phyloP scores from a whole-genome alignment of 2,329 filamentous ascomycete species.

The Calcarisporium arbuscula region DNA sequence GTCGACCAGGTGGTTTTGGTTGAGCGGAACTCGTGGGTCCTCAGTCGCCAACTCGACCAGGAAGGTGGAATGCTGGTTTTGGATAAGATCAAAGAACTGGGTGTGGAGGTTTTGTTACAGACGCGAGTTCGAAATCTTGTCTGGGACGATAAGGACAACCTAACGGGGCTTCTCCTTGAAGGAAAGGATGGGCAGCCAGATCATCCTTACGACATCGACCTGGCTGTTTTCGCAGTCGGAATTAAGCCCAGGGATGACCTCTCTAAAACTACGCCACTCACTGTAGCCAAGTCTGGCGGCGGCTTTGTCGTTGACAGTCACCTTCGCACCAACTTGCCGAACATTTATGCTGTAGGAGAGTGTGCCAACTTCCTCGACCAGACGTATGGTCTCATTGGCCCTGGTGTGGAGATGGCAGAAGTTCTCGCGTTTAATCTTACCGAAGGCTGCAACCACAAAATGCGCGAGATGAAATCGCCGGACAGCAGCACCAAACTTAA shows the following conservation, averaged over 20 bases:
- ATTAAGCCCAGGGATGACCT: constrained; percentile 77
- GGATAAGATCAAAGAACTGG: constrained; percentile 71
- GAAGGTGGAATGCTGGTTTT: constrained; percentile 79
- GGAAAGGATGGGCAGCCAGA: too few relatives aligned
- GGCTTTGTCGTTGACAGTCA: constrained; percentile 66
- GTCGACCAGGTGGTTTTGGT: constrained; percentile 63
- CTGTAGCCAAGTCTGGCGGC: constrained; percentile 66
- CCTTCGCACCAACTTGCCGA: constrained; percentile 62
- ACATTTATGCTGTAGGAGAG: constrained; percentile 84
- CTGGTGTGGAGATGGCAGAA: constrained; percentile 88
- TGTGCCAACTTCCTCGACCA: constrained; percentile 86
- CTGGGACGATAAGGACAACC: constrained; percentile 58
- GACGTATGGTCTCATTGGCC: constrained; percentile 83
- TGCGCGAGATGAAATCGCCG: constrained; percentile 68
- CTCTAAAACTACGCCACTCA: constrained; percentile 62
- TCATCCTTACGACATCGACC: too few relatives aligned
- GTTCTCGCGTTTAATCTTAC: constrained; percentile 88
- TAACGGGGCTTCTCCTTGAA: constrained; percentile 71
- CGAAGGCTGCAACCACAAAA: constrained; percentile 65
- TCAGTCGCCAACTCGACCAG: constrained; percentile 74
- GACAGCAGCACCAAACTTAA: constrained; percentile 91
- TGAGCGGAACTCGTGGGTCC: constrained; percentile 75
- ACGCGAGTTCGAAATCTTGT: constrained; percentile 69
- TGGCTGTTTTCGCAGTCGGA: constrained; percentile 84
- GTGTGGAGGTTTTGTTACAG: constrained; percentile 72